Base-by-base conservation (phyloP, 1,139 yeast species). In the Pichia norvegensis region DNA sequence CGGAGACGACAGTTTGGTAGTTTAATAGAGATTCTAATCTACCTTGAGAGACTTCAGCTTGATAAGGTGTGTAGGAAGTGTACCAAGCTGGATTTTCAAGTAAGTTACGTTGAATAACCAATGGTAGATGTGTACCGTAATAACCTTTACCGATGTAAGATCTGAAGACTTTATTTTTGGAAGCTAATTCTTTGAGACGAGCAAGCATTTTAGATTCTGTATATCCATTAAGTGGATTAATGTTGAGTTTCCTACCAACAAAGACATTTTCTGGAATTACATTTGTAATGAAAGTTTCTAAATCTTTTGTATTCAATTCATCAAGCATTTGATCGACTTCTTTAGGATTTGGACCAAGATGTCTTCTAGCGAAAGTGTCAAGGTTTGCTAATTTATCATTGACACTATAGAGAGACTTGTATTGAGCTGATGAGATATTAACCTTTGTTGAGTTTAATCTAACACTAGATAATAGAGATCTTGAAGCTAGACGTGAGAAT, bases 21-120 rank as follows among this genome's bases (percentile, higher is more conserved):
- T 92, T 92, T 55, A 92, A 70, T 54, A 92, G 71, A 33, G 95
- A 81, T 66, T 90, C 95, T 58, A 92, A 74, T 60, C 98, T 79
- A 46, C 98, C 98, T 67, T 92, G 98, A 3, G 97, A 85, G 54
- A 92, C 90, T 66, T 92, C 98, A 2, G 98, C 97, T 68, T 92
- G 98, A 64, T 92, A 92, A 33, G 98, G 98, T 27, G 98, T 92
- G 65, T 92, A 92, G 0, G 97, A 86, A 33, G 98, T 92, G 70
- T 92, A 92, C 98, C 98, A 92, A 63, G 87, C 96, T 17, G 98
- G 98, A 52, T 83, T 79, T 66, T 92, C 98, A 51, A 92, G 71
- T 50, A 92, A 67, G 62, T 92, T 92, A 64, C 98, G 79, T 70
- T 86, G 95, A 58, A 92, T 85, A 38, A 90, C 97, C 4, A 95